These are phyloP conservation scores for Stachybotrys chartarum DNA, from an alignment of 2,329 filamentous ascomycete species.

Conservation along the genomic window DNA sequence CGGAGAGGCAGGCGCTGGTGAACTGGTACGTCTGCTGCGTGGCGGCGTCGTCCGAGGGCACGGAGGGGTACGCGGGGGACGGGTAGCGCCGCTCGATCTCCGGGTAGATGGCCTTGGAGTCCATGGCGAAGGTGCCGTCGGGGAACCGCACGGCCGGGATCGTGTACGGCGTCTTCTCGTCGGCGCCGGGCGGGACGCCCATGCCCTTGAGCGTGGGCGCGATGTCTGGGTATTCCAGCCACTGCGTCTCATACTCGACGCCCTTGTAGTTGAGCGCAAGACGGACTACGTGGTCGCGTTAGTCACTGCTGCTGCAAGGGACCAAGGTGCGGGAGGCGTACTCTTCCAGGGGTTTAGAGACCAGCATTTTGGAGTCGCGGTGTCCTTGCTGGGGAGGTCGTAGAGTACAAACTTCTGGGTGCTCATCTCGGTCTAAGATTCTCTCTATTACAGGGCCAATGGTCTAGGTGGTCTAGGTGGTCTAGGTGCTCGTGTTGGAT, in stretches of 20 bases:
- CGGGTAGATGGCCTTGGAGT: conserved; percentile 49
- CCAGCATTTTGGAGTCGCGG: background rate
- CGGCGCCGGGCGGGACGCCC: background rate
- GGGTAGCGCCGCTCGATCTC: conserved; percentile 52
- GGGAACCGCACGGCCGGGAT: conserved; percentile 43
- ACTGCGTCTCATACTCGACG: background rate
- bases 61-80: background rate
- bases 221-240: background rate
- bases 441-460: no score
- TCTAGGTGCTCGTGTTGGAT: background rate
- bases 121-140: conserved; percentile 50
- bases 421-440: background rate
- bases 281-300: background rate
- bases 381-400: conserved; percentile 1
- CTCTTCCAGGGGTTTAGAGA: conserved; percentile 1
- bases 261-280: background rate
- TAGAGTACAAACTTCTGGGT: background rate
- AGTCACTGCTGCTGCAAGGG: background rate
- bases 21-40: background rate
- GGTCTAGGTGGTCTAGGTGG: background rate
- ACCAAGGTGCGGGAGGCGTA: background rate
- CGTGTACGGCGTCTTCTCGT: background rate
- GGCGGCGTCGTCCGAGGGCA: background rate
- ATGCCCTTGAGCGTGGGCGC: background rate
- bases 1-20: background rate